Percentiles rank a stretch among this genome's conserved stretches.
Evolutionary conservation across 208 protist species (phyloP).

Genomic region (Tritrichomonas foetus): DNA sequence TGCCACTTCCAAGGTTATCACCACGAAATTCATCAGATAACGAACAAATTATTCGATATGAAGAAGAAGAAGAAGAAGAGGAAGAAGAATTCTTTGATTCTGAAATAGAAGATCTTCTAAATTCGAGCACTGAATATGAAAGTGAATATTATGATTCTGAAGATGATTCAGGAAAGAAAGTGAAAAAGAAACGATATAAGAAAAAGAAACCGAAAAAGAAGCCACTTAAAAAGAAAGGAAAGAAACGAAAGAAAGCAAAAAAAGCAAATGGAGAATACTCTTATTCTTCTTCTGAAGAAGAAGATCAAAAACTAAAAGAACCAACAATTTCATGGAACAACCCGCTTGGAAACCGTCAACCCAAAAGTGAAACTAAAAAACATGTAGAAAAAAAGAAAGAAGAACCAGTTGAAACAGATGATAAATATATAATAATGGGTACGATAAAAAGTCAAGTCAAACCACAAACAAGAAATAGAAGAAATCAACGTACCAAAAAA

Average conservation of each 20-base stretch:
- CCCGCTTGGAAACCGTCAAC: background rate
- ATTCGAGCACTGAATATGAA: no score
- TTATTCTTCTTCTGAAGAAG: no score
- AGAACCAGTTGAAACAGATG: background rate
- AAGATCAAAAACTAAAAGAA: background rate
- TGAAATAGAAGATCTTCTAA: no score
- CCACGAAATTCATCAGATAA: no score
- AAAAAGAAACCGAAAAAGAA: background rate
- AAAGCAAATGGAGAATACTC: no score
- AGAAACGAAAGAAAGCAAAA: background rate
- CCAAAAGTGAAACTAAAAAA: background rate
- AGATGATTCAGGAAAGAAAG: no score
- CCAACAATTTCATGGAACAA: background rate
- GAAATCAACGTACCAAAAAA: background rate
- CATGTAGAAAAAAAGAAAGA: background rate
- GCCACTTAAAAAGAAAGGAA: background rate
- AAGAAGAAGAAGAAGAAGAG: background rate
- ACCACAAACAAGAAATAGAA: no score
- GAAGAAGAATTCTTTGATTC: background rate
- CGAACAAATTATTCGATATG: background rate
- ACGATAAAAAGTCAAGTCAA: no score
- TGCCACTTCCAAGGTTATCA: no score
- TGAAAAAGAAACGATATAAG: background rate
- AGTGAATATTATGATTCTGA: no score
- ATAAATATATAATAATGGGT: no score